Percentiles rank a stretch among this genome's conserved stretches.
Conservation (phyloP, 345 rosid species). For the Boechera retrofracta region DNA sequence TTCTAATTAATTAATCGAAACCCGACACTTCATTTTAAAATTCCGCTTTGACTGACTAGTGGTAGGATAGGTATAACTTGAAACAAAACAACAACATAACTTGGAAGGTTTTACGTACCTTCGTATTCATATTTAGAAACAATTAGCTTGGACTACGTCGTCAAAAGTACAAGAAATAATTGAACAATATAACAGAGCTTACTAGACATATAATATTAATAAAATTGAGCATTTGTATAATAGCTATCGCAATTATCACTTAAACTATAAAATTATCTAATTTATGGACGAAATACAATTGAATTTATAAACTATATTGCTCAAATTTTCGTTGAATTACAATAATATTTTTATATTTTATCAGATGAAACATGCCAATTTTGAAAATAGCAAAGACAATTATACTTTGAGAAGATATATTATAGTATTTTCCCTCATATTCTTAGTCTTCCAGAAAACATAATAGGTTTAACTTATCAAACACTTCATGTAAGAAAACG, state of each 20-base stretch:
- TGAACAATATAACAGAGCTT: not conserved
- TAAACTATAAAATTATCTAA: not conserved
- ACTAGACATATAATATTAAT: not conserved
- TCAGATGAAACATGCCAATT: constrained; percentile 7
- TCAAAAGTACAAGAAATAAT: constrained; percentile 5
- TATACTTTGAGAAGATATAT: not conserved
- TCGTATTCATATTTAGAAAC: not conserved
- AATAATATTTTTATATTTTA: not conserved
- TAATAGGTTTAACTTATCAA: constrained; percentile 33
- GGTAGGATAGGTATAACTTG: not conserved
- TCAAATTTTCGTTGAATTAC: not conserved
- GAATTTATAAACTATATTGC: not conserved
- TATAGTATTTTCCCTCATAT: not conserved
- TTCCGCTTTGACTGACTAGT: not conserved
- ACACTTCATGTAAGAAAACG: constrained; percentile 42
- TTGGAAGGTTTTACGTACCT: not conserved
- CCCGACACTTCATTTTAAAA: not conserved
- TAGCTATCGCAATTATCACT: not conserved
- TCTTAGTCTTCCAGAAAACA: constrained; percentile 24
- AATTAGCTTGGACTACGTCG: not conserved
- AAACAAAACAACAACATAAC: not conserved
- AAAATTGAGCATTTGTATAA: not conserved
- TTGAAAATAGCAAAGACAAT: not conserved
- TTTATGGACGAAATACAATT: not conserved
- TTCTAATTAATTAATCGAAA: not conserved